A percentile compares a stretch with the other conserved stretches of the same genome.
Conservation (phyloP, 176 grass and related monocot species). For the maize (Zea mays) region DNA sequence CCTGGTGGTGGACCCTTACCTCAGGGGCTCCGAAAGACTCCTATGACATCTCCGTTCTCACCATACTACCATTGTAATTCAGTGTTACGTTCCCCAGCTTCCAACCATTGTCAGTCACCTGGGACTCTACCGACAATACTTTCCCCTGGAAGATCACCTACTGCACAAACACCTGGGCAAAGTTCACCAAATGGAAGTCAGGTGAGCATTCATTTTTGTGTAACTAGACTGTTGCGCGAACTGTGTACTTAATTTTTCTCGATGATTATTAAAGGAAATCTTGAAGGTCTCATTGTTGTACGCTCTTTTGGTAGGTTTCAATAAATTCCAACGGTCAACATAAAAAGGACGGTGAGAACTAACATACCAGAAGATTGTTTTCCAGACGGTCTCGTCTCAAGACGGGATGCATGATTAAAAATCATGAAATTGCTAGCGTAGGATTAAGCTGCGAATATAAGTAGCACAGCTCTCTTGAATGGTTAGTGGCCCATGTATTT, state of each 20-base stretch:
- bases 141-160: constrained; percentile 60
- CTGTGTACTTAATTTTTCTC: background rate
- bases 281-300: constrained; percentile 11
- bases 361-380: constrained; percentile 14
- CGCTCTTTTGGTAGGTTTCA: constrained; percentile 39
- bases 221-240: background rate
- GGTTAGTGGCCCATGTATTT: constrained; percentile 29
- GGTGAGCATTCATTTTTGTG: constrained; percentile 34
- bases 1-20: constrained; percentile 45
- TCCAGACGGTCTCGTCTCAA: background rate
- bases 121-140: constrained; percentile 39
- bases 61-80: constrained; percentile 52
- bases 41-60: constrained; percentile 67
- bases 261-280: background rate
- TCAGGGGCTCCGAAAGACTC: constrained; percentile 55
- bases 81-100: constrained; percentile 50
- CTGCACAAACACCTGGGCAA: constrained; percentile 25
- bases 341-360: constrained; percentile 50
- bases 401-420: constrained; percentile 10
- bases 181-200: constrained; percentile 42
- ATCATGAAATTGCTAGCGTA: constrained; percentile 22
- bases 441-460: constrained; percentile 21
- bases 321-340: constrained; percentile 65
- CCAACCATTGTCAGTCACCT: constrained; percentile 46
- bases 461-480: constrained; percentile 26